Evolutionary conservation across 2,329 filamentous ascomycete species (phyloP).

Genomic region (Penicillium sp.): DNA sequence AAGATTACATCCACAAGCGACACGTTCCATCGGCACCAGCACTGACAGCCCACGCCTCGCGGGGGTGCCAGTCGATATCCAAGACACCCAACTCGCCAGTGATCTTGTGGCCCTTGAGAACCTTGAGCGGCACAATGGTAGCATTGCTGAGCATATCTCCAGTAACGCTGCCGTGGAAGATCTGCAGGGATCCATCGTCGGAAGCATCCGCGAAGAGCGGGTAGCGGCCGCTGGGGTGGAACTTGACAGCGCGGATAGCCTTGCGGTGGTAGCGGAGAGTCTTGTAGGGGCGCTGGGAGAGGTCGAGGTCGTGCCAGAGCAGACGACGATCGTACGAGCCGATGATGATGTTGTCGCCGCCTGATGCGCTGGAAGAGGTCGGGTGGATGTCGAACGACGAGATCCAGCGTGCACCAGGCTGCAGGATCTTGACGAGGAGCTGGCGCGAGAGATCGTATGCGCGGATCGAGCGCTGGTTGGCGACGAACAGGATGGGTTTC

Average conservation of each 20-base stretch:
- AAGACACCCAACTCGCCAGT: slow-evolving; percentile 83
- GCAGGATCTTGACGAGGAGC: slow-evolving; percentile 86
- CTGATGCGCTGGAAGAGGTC: slow-evolving; percentile 81
- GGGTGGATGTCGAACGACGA: slow-evolving; percentile 91
- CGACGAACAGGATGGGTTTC: slow-evolving; percentile 91
- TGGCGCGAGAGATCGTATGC: slow-evolving; percentile 92
- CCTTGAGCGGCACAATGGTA: slow-evolving; percentile 93
- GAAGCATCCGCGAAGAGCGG: slow-evolving; percentile 93
- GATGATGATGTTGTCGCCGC: slow-evolving; percentile 90
- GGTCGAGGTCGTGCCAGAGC: slow-evolving; percentile 94
- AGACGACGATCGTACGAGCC: slow-evolving; percentile 92
- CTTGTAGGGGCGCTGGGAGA: slow-evolving; percentile 89
- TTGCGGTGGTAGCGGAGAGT: slow-evolving; percentile 92
- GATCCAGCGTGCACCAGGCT: slow-evolving; percentile 93
- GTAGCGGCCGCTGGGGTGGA: slow-evolving; percentile 71
- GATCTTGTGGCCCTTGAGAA: slow-evolving; percentile 85
- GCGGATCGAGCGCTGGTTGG: slow-evolving; percentile 88
- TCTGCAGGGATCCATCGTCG: slow-evolving; percentile 90
- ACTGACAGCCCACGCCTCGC: slow-evolving; percentile 90
- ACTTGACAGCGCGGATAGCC: slow-evolving; percentile 85
- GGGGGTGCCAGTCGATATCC: slow-evolving; percentile 94
- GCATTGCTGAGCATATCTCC: slow-evolving; percentile 95
- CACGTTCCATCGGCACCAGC: slow-evolving; percentile 92
- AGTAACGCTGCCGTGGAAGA: slow-evolving; percentile 96
- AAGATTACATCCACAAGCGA: slow-evolving; percentile 73